Evolutionary conservation across 352 stramenopile species (phyloP), one percentile per base, ranked within the genome.

Genomic region (Pythium scleroteichum): DNA sequence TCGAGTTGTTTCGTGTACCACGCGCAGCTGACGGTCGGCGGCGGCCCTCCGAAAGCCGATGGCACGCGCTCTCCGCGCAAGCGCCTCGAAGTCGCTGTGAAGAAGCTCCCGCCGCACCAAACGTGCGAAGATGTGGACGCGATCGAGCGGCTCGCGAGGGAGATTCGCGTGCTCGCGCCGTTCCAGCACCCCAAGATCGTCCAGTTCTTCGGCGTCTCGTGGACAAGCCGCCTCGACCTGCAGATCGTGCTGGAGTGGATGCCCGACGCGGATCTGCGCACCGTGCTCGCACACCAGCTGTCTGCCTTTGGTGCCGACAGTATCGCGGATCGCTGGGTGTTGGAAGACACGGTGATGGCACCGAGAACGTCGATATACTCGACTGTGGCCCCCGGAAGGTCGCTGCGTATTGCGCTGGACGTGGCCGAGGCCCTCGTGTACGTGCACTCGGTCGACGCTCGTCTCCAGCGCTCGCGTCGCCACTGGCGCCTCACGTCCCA

Each of bases 151-250:
- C 79, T 87, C 32, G 67, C 69, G 4, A 68, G 72, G 0, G 74
- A 87, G 48, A 81, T 87, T 22, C 76, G 79, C 23, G 63, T 84
- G 40, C 73, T 87, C 68, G 72, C 77, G 10, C 35, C 71, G 27
- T 63, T 84, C 22, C 71, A 79, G 8, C 77, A 87, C 53, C 68
- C 75, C 12, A 80, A 81, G 49, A 87, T 87, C 51, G 75, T 84
- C 24, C 51, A 53, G 10, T 75, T 84, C 42, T 61, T 81, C 17
- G 77, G 75, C 16, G 69, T 79, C 22, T 76, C 77, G n/a, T 84
- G 77, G 70, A 82, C 68, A 3, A 52, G 71, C 22, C 77, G 68
- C 39, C 64, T 76, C 26, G 76, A 87, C 53, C 19, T 87, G 52
- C 73, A 72, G 53, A 71, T 75, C 23, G 66, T 87, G 39, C 76